Evolutionary conservation across 441 rosid genomes (phyloP).

Genomic region (Kokia cookei): DNA sequence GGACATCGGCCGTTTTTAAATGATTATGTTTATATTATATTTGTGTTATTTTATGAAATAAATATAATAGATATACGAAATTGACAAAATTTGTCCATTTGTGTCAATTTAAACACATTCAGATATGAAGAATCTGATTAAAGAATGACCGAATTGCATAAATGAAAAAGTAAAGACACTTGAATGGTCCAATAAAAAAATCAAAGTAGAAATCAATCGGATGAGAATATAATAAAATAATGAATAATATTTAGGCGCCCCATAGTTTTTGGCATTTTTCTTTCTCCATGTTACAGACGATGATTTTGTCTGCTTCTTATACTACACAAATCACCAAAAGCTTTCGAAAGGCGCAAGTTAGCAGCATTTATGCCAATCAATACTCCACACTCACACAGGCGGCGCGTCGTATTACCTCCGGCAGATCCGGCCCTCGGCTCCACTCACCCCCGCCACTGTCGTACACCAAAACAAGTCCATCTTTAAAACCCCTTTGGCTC

Average conservation of each 20-base stretch:
- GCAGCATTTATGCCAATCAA: slow-evolving; percentile 10
- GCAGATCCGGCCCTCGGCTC: slow-evolving; percentile 66
- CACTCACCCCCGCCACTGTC: slow-evolving; percentile 54
- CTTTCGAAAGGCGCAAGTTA: background rate
- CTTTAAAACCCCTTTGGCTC: slow-evolving; percentile 46
- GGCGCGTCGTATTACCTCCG: slow-evolving; percentile 71
- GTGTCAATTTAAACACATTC: no score
- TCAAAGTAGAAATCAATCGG: no score
- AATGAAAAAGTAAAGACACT: no score
- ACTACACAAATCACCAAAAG: slow-evolving; percentile 5
- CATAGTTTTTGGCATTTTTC: background rate
- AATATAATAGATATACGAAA: no score
- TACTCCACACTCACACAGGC: slow-evolving; percentile 64
- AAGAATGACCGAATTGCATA: no score
- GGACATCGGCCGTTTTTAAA: no score
- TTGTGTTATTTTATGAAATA: no score
- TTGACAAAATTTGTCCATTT: no score
- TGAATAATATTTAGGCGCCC: background rate
- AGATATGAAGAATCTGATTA: no score
- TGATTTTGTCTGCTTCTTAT: slow-evolving; percentile 24
- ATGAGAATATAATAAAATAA: no score
- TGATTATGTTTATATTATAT: no score
- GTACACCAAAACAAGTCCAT: slow-evolving; percentile 58
- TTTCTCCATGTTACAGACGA: background rate
- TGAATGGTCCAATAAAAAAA: no score